Evolutionary conservation across 352 stramenopile species (phyloP), one percentile per base, ranked within the genome.

Genomic region (Peronosclerospora sorghi): DNA sequence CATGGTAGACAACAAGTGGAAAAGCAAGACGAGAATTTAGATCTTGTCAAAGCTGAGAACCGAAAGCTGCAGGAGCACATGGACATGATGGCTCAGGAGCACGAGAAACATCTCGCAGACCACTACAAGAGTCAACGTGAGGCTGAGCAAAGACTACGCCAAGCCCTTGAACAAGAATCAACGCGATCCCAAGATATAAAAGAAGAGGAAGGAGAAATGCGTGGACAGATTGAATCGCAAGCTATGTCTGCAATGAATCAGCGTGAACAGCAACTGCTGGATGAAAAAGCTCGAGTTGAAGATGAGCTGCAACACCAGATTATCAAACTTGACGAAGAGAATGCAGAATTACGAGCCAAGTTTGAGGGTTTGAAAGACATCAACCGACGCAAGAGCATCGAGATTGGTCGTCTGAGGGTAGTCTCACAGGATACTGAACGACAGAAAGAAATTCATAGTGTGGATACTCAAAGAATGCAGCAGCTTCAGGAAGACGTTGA

Each of bases 391-490:
- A 75, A 85, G 46, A 76, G 56, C 41, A 59, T 58, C 2, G 68
- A 87, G 39, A 65, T 86, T 26, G 51, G 47, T 4, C 68, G 65
- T 23, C 29, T 83, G 21, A 73, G 79, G 57, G 46, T 43, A 32
- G 59, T 29, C 4, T 65, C 65, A 14, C 65, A 76, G 40, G 62
- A 83, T 24, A 38, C 51, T 4, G 53, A 67, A 1, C 42, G 61
- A 18, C 56, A 63, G 9, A 48, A 57, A 3, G 56, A 56, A 39
- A 47, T 39, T 8, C 36, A 44, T 7, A 51, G 28, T 12, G 35
- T 35, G 28, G 65, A 73, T n/a, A 41, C 20, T 35, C 48, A 73
- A 21, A 42, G 23, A 18, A 62, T 74, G n/a, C 61, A 67, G 14
- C 66, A 75, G 27, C 26, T 76, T 10, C 59, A 45, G 5, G 59